Evolutionary conservation across 371 early-diverging fungal species (phyloP).

Genomic region (Batrachochytrium dendrobatidis): DNA sequence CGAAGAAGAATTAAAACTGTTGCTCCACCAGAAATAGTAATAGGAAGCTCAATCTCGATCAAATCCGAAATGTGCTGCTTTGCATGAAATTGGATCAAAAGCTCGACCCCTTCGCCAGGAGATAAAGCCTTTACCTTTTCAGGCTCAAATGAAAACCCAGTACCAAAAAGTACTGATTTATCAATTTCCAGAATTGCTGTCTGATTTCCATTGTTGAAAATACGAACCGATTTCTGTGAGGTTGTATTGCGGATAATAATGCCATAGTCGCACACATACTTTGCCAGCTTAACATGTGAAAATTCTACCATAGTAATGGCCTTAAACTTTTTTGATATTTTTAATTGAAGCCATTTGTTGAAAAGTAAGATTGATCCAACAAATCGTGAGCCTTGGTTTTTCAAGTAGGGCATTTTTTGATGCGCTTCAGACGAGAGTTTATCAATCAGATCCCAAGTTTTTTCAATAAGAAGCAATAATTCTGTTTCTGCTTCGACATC

Average conservation of each 20-base stretch:
- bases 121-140: constrained; percentile 42
- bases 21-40: constrained; percentile 39
- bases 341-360: constrained; percentile 19
- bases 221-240: constrained; percentile 23
- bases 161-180: constrained; percentile 20
- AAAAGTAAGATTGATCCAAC: constrained; percentile 32
- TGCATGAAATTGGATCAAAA: constrained; percentile 33
- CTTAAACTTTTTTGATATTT: constrained; percentile 22
- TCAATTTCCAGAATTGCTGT: constrained; percentile 34
- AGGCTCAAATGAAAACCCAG: constrained; percentile 41
- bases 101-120: constrained; percentile 30
- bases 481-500: constrained; percentile 33
- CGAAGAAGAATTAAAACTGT: constrained; percentile 27
- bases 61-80: constrained; percentile 17
- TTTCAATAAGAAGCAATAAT: constrained; percentile 20
- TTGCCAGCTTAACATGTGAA: constrained; percentile 26
- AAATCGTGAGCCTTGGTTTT: constrained; percentile 19
- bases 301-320: constrained; percentile 19
- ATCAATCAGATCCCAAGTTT: constrained; percentile 21
- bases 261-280: constrained; percentile 43
- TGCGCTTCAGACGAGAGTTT: constrained; percentile 23
- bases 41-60: constrained; percentile 25
- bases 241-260: constrained; percentile 38
- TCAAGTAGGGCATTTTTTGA: constrained; percentile 3
- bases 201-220: constrained; percentile 27